Conservation (phyloP, 345 rosid species). For the Luvunga scandens region DNA sequence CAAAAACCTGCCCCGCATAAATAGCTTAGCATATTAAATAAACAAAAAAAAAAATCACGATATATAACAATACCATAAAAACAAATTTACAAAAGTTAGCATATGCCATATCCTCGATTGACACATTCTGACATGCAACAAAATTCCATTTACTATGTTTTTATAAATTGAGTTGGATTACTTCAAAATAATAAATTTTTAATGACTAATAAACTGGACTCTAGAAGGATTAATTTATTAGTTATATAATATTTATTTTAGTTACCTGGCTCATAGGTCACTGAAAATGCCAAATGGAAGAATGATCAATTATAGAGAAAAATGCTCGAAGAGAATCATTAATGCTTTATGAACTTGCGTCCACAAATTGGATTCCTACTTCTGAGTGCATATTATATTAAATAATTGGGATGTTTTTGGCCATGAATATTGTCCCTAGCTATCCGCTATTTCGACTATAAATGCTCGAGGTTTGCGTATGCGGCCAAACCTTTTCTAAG, state of each 20-base stretch:
- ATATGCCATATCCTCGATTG: too few relatives aligned
- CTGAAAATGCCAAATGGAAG: constrained; percentile 3
- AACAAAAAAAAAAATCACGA: background rate
- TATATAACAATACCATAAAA: too few relatives aligned
- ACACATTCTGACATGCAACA: too few relatives aligned
- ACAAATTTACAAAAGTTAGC: too few relatives aligned
- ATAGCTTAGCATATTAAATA: background rate
- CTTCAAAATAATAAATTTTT: too few relatives aligned
- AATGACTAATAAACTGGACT: too few relatives aligned
- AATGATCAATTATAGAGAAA: background rate
- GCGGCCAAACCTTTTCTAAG: constrained; percentile 11
- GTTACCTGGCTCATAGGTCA: constrained; percentile 23
- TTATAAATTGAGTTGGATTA: too few relatives aligned
- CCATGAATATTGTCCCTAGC: constrained; percentile 7
- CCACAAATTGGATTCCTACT: constrained; percentile 6
- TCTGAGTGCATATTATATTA: background rate
- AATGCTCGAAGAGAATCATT: background rate
- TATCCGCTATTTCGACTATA: background rate
- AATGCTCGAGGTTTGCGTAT: constrained; percentile 6
- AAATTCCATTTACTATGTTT: too few relatives aligned
- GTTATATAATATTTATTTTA: too few relatives aligned
- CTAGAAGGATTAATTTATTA: too few relatives aligned
- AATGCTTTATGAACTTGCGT: constrained; percentile 11
- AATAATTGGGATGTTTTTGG: background rate
- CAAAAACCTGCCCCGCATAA: background rate